A percentile compares a stretch with the other conserved stretches of the same genome.
These are phyloP conservation scores for Candida glaebosa DNA, from an alignment of 805 yeast species.

Conservation along the genomic window DNA sequence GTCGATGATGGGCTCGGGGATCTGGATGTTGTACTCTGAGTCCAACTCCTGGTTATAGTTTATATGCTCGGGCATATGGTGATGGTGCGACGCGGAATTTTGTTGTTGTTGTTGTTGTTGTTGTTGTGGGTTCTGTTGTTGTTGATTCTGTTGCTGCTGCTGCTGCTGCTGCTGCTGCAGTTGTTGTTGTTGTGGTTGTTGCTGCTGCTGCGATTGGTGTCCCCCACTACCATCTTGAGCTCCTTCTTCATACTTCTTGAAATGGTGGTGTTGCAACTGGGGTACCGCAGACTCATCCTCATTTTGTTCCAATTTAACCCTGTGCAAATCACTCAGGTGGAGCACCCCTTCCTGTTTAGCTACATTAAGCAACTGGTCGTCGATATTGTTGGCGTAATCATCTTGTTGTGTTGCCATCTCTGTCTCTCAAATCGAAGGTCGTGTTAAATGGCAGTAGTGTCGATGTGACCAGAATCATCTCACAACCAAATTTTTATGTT, in stretches of 20 bases:
- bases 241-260: background rate
- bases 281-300: constrained; percentile 17
- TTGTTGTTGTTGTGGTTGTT: constrained; percentile 7
- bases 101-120: constrained; percentile 13
- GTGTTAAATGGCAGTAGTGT: constrained; percentile 23
- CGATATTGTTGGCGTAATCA: constrained; percentile 32
- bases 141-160: constrained; percentile 6
- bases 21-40: constrained; percentile 41
- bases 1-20: constrained; percentile 44
- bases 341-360: constrained; percentile 32
- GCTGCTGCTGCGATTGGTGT: constrained; percentile 7
- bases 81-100: constrained; percentile 13
- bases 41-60: constrained; percentile 17
- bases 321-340: constrained; percentile 6
- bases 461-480: background rate
- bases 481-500: background rate
- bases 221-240: background rate
- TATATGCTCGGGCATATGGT: constrained; percentile 10
- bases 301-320: constrained; percentile 28
- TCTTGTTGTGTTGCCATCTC: constrained; percentile 13
- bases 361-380: constrained; percentile 40
- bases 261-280: constrained; percentile 3
- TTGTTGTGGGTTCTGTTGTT: constrained; percentile 5
- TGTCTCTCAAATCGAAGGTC: constrained; percentile 10
- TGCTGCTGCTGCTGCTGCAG: constrained; percentile 8